These are phyloP conservation scores for Eimeria mitis DNA, from an alignment of 169 alveolate species.

Conservation along the genomic window DNA sequence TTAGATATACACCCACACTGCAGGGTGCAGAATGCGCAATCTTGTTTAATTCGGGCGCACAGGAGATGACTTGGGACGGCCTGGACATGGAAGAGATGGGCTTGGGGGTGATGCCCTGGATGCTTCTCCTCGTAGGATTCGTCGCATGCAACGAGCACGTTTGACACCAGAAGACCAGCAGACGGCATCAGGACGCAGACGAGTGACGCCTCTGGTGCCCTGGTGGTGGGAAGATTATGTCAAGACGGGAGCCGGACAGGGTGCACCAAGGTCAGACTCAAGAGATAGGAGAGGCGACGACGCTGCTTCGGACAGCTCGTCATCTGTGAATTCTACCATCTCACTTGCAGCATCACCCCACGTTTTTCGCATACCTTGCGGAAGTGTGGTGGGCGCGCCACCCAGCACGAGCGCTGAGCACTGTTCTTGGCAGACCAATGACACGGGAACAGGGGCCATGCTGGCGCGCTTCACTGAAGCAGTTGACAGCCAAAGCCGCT, in stretches of 20 bases:
- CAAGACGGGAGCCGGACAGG: conserved; percentile 24
- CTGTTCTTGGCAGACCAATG: neutral
- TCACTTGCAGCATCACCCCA: conserved; percentile 64
- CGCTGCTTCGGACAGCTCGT: conserved; percentile 59
- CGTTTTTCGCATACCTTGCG: conserved; percentile 56
- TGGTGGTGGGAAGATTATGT: conserved; percentile 75
- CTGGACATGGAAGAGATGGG: conserved; percentile 33
- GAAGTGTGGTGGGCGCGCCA: neutral
- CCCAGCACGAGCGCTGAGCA: neutral
- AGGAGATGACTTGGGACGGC: conserved; percentile 40
- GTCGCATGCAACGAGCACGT: conserved; percentile 69
- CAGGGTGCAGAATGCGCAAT: neutral
- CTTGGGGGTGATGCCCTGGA: conserved; percentile 31
- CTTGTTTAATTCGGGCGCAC: neutral
- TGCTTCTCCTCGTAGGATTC: conserved; percentile 53
- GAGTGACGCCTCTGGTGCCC: conserved; percentile 53
- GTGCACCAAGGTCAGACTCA: neutral
- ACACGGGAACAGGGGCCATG: conserved; percentile 25
- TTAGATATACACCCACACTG: neutral
- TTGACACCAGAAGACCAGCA: conserved; percentile 43
- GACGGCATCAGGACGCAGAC: conserved; percentile 32
- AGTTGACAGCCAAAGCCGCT: conserved; percentile 10
- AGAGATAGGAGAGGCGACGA: neutral
- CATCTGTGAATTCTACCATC: conserved; percentile 44
- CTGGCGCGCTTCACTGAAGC: conserved; percentile 47